Evolutionary conservation across 176 grass and related monocot species (phyloP), one percentile per base, ranked within the genome.

Genomic region (Triticum aestivum): DNA sequence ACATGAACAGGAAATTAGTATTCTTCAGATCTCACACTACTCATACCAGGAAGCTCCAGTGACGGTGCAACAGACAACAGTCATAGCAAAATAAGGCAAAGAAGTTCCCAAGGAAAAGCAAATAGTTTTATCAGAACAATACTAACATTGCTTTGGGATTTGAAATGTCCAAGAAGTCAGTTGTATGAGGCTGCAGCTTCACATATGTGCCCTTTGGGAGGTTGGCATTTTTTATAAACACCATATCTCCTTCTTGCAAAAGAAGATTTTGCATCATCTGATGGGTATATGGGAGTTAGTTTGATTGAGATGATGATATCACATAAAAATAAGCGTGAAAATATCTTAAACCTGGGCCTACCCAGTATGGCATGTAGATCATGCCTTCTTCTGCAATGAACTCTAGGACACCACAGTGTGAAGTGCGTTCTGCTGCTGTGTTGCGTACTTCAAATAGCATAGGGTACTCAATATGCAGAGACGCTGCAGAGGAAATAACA

Each of bases 211-310:
- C 97, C 80, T 99, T 99, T n/a, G 94, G 94, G 27, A 99, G 94
- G 49, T 88, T 99, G 18, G 92, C 90, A 88, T 96, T 99, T 86
- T 99, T 99, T 45, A 99, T 88, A 30, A 80, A 92, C 70, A 96
- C 92, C 86, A 91, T 89, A 74, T 99, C 94, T 85, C 97, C 97
- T 88, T 99, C 97, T 99, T 94, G 90, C 24, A 99, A 78, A 79
- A 99, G 92, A 82, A 99, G 91, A 92, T 99, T 99, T 96, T 99
- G 97, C 97, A 99, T 99, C 97, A 99, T 94, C 97, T 99, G 79
- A 61, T 86, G 74, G 86, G 69, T 61, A 82, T 8, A 86, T 54
- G 65, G 24, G 45, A 59, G 54, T 93, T 62, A 93, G 65, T 15
- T 90, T 41, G 12, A 59, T 83, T 67, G 30, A 77, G 66, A 83